These are phyloP conservation scores for Hymenoscyphus infarciens DNA, from an alignment of 2,329 filamentous ascomycete genomes.

Conservation along the genomic window DNA sequence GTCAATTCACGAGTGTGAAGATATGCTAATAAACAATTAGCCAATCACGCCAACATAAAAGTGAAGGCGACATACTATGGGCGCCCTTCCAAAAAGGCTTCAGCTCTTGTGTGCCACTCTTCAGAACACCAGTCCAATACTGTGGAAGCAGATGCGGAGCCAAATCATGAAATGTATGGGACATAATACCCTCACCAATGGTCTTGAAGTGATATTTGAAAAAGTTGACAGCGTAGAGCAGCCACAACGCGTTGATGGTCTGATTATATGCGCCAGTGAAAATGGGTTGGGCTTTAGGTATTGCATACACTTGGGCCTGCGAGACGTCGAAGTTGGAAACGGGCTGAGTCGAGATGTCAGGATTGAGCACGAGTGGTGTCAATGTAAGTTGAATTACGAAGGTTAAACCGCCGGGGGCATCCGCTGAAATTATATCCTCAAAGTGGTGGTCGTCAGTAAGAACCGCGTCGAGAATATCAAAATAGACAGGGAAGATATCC, in stretches of 20 bases:
- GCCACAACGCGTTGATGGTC: constrained; percentile 43
- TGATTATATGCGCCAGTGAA: constrained; percentile 39
- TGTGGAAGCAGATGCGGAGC: constrained; percentile 38
- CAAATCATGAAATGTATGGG: constrained; percentile 37
- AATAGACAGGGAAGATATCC: constrained; percentile 4
- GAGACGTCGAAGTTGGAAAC: constrained; percentile 40
- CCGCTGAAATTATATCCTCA: constrained; percentile 15
- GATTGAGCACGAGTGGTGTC: constrained; percentile 27
- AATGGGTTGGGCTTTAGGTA: constrained; percentile 36
- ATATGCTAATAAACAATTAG: constrained; percentile 22
- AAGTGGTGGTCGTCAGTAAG: constrained; percentile 22
- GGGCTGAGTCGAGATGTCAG: constrained; percentile 25
- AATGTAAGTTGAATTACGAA: constrained; percentile 31
- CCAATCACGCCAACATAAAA: not conserved
- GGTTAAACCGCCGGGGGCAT: constrained; percentile 13
- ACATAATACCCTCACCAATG: constrained; percentile 38
- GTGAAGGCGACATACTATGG: constrained; percentile 37
- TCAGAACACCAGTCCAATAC: constrained; percentile 40
- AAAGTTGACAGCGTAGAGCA: constrained; percentile 48
- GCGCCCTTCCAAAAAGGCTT: constrained; percentile 48
- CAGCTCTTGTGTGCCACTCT: constrained; percentile 36
- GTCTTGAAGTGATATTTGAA: constrained; percentile 48
- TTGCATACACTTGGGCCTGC: constrained; percentile 43
- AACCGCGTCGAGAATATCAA: constrained; percentile 30
- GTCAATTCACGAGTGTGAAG: constrained; percentile 22